These are phyloP conservation scores for Cordyceps pruinosa DNA, from an alignment of 2,329 filamentous ascomycete species.

Conservation along the genomic window DNA sequence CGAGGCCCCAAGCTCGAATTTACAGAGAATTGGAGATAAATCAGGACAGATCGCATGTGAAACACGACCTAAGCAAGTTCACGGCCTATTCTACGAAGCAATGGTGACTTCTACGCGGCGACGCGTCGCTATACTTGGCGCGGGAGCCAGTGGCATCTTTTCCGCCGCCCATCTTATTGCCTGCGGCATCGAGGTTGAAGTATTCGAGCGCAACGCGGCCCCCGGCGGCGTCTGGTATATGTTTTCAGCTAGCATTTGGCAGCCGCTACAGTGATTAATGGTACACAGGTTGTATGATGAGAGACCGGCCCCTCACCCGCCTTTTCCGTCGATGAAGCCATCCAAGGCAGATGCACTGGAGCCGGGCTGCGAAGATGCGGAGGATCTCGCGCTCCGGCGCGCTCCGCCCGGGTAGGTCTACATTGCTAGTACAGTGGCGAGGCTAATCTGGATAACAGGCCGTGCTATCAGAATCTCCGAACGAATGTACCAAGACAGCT, in stretches of 20 bases:
- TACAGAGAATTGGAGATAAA: background rate
- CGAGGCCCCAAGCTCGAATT: background rate
- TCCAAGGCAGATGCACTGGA: background rate
- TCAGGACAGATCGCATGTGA: too few species aligned
- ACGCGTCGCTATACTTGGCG: background rate
- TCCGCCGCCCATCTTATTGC: background rate
- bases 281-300: background rate
- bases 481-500: background rate
- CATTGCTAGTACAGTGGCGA: fast-evolving
- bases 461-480: background rate
- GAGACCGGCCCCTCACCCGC: background rate
- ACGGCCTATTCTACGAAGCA: background rate
- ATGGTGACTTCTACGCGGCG: background rate
- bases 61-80: too few species aligned
- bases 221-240: background rate
- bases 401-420: background rate
- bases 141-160: background rate
- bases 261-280: background rate
- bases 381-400: background rate
- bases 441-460: background rate
- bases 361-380: background rate
- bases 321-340: background rate
- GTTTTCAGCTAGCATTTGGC: too few species aligned
- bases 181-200: background rate
- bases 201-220: background rate